Base-by-base conservation (phyloP, 495 filamentous ascomycete species). In the Pseudevernia furfuracea region DNA sequence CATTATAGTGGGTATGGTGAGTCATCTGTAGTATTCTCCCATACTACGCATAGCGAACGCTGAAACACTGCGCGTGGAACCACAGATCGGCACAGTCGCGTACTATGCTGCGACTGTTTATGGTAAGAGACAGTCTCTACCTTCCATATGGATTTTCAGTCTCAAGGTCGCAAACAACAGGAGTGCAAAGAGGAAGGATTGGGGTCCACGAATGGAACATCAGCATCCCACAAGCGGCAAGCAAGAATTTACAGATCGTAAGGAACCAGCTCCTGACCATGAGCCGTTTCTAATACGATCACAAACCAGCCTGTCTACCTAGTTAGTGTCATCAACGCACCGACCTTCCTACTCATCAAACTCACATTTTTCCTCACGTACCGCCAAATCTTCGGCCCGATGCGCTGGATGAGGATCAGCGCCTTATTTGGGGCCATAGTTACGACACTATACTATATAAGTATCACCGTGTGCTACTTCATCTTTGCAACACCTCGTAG, bases 281-380 rank as follows among this genome's bases (percentile, higher is more conserved):
- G 48, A 15, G 4, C 3, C 23, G 30, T 25, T 12, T 63, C 61
- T 38, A 23, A 41, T 37, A 36, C 14, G 17, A 23, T 23, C 2
- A 6, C 9, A 3, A 25, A 17, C 30, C n/a, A 62, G 60, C 58
- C 63, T 0, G 0, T 12, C 3, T 68, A 66, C 23, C 48, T 68
- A 9, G 9, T 61, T 12, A 1, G 4, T 0, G 59, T 62, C 17
- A 4, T 49, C 4, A 0, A 1, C 11, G 11, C 62, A 6, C 32
- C 63, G n/a, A 59, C n/a, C 12, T 39, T 60, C 6, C 58, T 66
- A 0, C 66, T 66, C 39, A 46, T 61, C 25, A 70, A 70, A 41
- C 10, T 60, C 12, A 60, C 67, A 0, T 64, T 70, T 15, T 70
- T 68, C 49, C 34, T 70, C 9, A 61, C 66, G 52, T 70, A 70